These are phyloP conservation scores for Cymbidium sinense DNA, from an alignment of 106 monocot genomes.

Conservation along the genomic window DNA sequence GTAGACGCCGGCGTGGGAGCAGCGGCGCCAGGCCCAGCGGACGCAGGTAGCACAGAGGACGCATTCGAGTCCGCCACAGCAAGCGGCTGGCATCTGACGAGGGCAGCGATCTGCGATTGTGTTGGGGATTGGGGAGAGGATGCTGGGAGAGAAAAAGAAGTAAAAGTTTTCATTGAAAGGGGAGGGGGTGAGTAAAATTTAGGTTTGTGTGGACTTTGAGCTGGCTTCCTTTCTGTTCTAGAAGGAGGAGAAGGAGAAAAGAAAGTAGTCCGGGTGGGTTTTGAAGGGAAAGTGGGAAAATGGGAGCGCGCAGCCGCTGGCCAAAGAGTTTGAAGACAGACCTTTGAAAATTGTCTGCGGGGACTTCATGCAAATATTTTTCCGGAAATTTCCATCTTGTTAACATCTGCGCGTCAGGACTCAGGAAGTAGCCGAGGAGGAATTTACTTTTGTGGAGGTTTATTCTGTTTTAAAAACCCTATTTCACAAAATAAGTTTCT, in stretches of 20 bases:
- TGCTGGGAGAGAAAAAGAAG: neutral
- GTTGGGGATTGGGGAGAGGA: neutral
- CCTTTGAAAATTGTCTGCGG: no score
- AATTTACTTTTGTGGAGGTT: no score
- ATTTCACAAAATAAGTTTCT: no score
- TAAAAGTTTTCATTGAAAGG: neutral
- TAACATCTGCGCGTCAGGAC: no score
- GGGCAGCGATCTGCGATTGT: neutral
- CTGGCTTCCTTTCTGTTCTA: neutral
- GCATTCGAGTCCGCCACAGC: conserved; percentile 26
- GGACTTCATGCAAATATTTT: no score
- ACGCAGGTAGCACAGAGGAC: conserved; percentile 40
- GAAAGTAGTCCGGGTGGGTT: neutral
- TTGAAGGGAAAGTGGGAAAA: neutral
- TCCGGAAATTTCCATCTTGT: neutral
- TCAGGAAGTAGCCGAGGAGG: no score
- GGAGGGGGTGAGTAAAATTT: neutral
- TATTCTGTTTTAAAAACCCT: no score
- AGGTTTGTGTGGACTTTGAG: no score
- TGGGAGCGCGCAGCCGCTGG: neutral
- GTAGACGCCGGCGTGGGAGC: conserved; percentile 35
- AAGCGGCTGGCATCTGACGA: conserved; percentile 4
- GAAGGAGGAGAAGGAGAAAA: neutral
- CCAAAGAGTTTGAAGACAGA: neutral
- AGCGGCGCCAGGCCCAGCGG: conserved; percentile 52